Base-by-base conservation (phyloP, 306 rosid species). In the Dryas octopetala region DNA sequence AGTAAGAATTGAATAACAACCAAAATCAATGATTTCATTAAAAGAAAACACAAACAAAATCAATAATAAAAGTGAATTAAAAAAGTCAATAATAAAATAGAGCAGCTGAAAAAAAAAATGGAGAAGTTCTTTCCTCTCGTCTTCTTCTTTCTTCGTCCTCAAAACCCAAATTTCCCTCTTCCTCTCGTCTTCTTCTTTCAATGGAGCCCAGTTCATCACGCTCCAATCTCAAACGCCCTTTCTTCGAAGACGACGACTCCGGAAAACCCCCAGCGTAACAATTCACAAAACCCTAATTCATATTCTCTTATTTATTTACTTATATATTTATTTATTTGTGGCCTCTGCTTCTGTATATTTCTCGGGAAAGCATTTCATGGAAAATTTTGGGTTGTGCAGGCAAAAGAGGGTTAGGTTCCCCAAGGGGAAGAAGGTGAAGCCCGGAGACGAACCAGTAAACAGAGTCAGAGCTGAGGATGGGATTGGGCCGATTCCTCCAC, bases 381-480 rank as follows among this genome's bases (percentile, higher is more conserved):
- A 17, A 32, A 6, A 40, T 55, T 48, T 48, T 48, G 51, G 51
- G 51, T 48, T 48, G 60, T 55, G 17, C 62, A 59, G 17, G 74
- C 74, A 49, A 94, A 55, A 94, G 76, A 91, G 83, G 86, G 86
- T 90, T 15, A 79, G 95, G 85, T 94, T 91, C 82, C 97, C 98
- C 0, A 94, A 91, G 86, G 97, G 97, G 5, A 94, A 85, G 90
- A 91, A 94, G 80, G 90, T 77, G 81, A 94, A 80, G 71, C 74
- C 79, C 7, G 96, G 75, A 64, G 89, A 68, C 57, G 91, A 84
- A 78, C 67, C 74, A 41, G 84, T 74, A 62, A 86, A 58, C 16
- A 43, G 68, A 80, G 88, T 19, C 51, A 80, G 75, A 49, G 83
- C 71, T 32, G 88, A 80, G 80, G 51, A 48, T 44, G 58, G 58